phyloP scores from a whole-genome alignment of 345 rosid species.

The Rhodomyrtus tomentosa region DNA sequence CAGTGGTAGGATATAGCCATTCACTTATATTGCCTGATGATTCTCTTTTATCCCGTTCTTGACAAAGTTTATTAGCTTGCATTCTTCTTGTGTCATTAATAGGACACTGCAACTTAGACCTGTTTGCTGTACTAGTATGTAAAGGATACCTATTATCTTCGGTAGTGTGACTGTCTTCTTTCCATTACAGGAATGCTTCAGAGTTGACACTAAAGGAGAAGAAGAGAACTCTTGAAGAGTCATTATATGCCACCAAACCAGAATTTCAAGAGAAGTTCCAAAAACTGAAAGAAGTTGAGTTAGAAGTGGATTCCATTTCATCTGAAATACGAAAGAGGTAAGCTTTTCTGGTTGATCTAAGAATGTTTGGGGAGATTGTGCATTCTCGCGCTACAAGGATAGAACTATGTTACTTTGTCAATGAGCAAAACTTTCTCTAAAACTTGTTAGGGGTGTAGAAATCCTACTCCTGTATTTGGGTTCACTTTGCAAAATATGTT shows the following conservation, averaged over 20 bases:
- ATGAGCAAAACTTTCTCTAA: not conserved
- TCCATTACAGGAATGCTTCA: conserved; percentile 37
- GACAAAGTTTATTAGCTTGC: not conserved
- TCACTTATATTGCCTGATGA: not conserved
- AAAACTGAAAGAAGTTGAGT: conserved; percentile 42
- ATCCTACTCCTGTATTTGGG: not conserved
- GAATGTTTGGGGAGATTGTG: not conserved
- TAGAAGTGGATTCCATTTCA: conserved; percentile 30
- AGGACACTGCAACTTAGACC: not conserved
- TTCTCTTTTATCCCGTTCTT: not conserved
- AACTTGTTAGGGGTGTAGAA: not conserved
- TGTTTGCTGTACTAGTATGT: not conserved
- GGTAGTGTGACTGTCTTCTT: not conserved
- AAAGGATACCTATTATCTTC: not conserved
- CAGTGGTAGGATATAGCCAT: conserved; percentile 33
- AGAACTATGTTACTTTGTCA: not conserved
- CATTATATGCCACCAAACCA: conserved; percentile 35
- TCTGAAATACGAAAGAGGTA: conserved; percentile 59
- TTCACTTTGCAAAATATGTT: not conserved
- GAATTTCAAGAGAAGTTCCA: conserved; percentile 42
- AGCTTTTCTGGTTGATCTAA: not conserved
- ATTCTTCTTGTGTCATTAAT: not conserved
- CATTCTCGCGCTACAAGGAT: not conserved
- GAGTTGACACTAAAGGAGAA: conserved; percentile 42
- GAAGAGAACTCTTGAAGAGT: conserved; percentile 46